Base-by-base conservation (phyloP, 495 filamentous ascomycete genomes). In the Talaromyces stipitatus region DNA sequence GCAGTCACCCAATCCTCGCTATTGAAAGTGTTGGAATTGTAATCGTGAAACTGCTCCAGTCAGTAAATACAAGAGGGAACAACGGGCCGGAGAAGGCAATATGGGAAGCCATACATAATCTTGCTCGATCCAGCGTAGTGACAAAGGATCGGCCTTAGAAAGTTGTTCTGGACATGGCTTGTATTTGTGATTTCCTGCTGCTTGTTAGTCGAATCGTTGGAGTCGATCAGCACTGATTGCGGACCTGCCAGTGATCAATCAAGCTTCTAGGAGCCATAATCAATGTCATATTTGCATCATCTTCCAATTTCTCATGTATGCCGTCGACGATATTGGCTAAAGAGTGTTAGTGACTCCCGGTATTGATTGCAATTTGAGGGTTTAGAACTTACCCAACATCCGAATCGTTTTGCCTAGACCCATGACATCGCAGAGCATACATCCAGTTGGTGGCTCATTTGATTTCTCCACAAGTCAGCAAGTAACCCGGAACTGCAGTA, bases 361-460 rank as follows among this genome's bases (percentile, higher is more conserved):
- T 14, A 16, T 28, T 43, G 5, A 32, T 53, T 26, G 29, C 14
- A 33, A 10, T 30, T 30, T 23, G 18, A 45, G 33, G 22, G 22
- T 4, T 9, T 24, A 29, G 26, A 10, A 47, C 52, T 47, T 53
- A 71, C 69, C 63, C 10, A 85, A 60, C 0, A 71, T 66, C 61
- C 75, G 63, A 0, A 85, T 53, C 0, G 82, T 85, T 57, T 85
- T 90, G 0, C 86, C 86, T 1, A 87, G 65, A 0, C 85, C 85
- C 84, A 88, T 87, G 16, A 71, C 65, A 61, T 88, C 84, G 0
- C 77, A 79, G 1, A 82, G 60, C 7, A 88, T 66, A 0, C 85
- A 83, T 0, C 84, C 83, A 22, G 64, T 64, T 0, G 82, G 80
- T 11, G 61, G 53, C 0, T 59, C 26, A 0, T 50, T 24, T 0